These are phyloP conservation scores for Phyllosticta paracitricarpa DNA, from an alignment of 2,329 filamentous ascomycete species.

Conservation along the genomic window DNA sequence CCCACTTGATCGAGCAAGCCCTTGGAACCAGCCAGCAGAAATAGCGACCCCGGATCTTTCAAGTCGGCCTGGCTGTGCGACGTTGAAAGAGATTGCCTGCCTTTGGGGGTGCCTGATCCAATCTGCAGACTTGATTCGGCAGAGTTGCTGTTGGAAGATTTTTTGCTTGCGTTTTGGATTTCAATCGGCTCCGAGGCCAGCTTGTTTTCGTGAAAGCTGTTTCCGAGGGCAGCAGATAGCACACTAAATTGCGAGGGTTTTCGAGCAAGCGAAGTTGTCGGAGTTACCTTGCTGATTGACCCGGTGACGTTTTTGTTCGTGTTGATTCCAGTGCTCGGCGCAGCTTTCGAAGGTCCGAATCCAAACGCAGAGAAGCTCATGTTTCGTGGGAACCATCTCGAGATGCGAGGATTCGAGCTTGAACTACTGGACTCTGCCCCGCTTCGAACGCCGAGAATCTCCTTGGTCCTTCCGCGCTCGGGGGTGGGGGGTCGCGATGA, in stretches of 20 bases:
- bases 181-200: slow-evolving; percentile 29
- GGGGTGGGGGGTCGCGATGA: neutral
- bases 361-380: slow-evolving; percentile 30
- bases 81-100: neutral
- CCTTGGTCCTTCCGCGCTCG: slow-evolving; percentile 4
- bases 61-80: slow-evolving; percentile 7
- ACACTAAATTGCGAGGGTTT: slow-evolving; percentile 22
- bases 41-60: slow-evolving; percentile 28
- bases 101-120: slow-evolving; percentile 7
- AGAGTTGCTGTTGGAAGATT: neutral
- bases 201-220: slow-evolving; percentile 16
- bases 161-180: slow-evolving; percentile 23
- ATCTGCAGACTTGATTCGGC: slow-evolving; percentile 1
- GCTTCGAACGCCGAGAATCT: neutral
- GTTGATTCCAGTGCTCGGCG: slow-evolving; percentile 9
- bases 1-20: slow-evolving; percentile 21
- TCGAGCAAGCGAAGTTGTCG: slow-evolving; percentile 16
- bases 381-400: slow-evolving; percentile 19
- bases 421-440: neutral
- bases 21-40: slow-evolving; percentile 27
- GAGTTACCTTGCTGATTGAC: slow-evolving; percentile 2
- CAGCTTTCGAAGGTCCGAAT: slow-evolving; percentile 20
- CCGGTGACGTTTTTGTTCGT: slow-evolving; percentile 1
- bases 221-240: slow-evolving; percentile 1
- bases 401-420: slow-evolving; percentile 1